These are phyloP conservation scores for Agrocybe pediades DNA, from an alignment of 768 basidiomycete species.

Conservation along the genomic window DNA sequence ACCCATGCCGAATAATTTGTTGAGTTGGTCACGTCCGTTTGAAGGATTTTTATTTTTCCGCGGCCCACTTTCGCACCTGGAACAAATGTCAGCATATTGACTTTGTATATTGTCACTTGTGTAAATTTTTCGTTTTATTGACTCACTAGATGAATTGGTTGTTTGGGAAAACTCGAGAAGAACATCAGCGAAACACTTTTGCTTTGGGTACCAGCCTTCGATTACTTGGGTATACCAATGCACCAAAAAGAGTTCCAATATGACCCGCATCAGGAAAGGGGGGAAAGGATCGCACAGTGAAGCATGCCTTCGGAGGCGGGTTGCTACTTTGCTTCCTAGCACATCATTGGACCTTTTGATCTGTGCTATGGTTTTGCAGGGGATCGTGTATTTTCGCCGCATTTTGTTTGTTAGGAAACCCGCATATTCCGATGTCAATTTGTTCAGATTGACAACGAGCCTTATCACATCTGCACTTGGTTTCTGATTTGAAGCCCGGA, in stretches of 20 bases:
- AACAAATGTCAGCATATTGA: not conserved
- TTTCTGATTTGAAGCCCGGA: not conserved
- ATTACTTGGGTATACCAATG: conserved; percentile 19
- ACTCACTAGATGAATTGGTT: not conserved
- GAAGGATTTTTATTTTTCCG: conserved; percentile 6
- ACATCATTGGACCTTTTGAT: not conserved
- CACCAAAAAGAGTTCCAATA: conserved; percentile 20
- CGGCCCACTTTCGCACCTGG: not conserved
- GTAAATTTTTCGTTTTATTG: too few species aligned
- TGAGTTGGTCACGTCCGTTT: not conserved
- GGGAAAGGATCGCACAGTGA: not conserved
- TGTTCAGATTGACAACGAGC: not conserved
- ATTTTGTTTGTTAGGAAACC: not conserved
- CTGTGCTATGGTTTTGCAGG: too few species aligned
- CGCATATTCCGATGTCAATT: not conserved
- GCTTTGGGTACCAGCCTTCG: conserved; percentile 22
- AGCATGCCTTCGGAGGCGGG: not conserved
- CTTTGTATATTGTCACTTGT: not conserved
- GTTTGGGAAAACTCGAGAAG: conserved; percentile 14
- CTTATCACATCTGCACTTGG: not conserved
- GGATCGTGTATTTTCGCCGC: too few species aligned
- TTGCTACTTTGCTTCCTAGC: not conserved
- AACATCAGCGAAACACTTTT: conserved; percentile 18
- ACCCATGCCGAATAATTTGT: conserved; percentile 11
- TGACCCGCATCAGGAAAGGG: not conserved